Evolutionary conservation across 2,329 filamentous ascomycete genomes (phyloP).

Genomic region (Fusarium aywerte): DNA sequence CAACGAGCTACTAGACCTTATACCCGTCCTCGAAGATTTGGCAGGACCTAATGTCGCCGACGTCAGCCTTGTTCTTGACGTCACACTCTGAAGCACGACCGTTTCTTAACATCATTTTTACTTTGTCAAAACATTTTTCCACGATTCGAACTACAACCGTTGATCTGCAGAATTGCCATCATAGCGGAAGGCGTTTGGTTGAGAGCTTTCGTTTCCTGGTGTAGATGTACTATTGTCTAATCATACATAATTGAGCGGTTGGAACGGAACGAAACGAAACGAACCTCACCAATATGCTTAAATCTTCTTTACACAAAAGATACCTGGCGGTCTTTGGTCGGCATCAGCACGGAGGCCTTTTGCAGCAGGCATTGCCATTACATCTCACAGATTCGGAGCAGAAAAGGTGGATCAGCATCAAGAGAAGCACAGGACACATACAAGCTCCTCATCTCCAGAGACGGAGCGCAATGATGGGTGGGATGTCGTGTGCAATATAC

Average conservation of each 20-base stretch:
- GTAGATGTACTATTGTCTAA: conserved; percentile 64
- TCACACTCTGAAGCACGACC: conserved; percentile 70
- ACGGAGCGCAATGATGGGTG: conserved; percentile 25
- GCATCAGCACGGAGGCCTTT: conserved; percentile 32
- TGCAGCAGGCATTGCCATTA: conserved; percentile 47
- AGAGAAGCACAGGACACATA: conserved; percentile 39
- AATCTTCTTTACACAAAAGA: conserved; percentile 41
- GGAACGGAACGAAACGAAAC: conserved; percentile 40
- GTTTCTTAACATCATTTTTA: conserved; percentile 46
- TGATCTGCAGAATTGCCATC: conserved; percentile 55
- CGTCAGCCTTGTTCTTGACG: conserved; percentile 97
- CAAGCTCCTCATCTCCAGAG: conserved; percentile 38
- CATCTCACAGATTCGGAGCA: conserved; percentile 50
- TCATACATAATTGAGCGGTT: conserved; percentile 58
- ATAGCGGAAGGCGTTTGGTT: conserved; percentile 68
- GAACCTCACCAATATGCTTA: conserved; percentile 39
- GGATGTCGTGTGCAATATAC: conserved; percentile 30
- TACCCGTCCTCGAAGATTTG: conserved; percentile 97
- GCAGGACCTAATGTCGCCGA: conserved; percentile 89
- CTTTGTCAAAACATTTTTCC: conserved; percentile 46
- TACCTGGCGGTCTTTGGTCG: conserved; percentile 34
- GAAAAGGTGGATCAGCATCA: conserved; percentile 46
- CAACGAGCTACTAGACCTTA: conserved; percentile 96
- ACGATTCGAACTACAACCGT: conserved; percentile 49
- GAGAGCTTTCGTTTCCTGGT: conserved; percentile 59